These are phyloP conservation scores for Leccinum subfulvum DNA, from an alignment of 1,284 basidiomycete species.

Conservation along the genomic window DNA sequence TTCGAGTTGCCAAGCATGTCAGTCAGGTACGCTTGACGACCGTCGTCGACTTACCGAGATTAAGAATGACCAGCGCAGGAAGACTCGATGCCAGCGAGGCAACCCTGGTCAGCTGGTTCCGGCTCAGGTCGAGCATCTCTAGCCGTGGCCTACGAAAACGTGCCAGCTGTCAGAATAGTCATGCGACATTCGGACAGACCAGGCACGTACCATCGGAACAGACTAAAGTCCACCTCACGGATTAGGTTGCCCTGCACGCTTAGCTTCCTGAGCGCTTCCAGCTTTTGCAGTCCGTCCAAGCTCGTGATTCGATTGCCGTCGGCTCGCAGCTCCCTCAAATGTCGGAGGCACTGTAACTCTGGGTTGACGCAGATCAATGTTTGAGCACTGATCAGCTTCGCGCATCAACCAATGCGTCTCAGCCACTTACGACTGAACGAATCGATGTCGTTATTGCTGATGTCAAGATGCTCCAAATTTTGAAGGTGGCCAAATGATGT, in stretches of 20 bases:
- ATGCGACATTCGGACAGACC: slow-evolving; percentile 4
- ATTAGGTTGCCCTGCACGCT: slow-evolving; percentile 81
- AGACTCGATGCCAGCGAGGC: slow-evolving; percentile 58
- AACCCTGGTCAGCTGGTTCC: slow-evolving; percentile 70
- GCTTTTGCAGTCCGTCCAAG: slow-evolving; percentile 75
- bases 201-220: slow-evolving; percentile 64
- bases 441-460: slow-evolving; percentile 89
- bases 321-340: slow-evolving; percentile 85
- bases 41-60: slow-evolving; percentile 64
- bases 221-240: slow-evolving; percentile 57
- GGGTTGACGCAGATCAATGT: slow-evolving; percentile 12
- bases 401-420: neutral
- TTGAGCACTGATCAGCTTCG: slow-evolving; percentile 2
- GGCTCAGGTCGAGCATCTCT: slow-evolving; percentile 81
- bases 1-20: slow-evolving; percentile 35
- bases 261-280: slow-evolving; percentile 82
- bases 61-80: slow-evolving; percentile 66
- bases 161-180: slow-evolving; percentile 17
- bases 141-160: slow-evolving; percentile 62
- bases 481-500: slow-evolving; percentile 88
- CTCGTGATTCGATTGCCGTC: slow-evolving; percentile 80
- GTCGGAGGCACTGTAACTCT: slow-evolving; percentile 84
- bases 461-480: slow-evolving; percentile 87
- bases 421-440: slow-evolving; percentile 74
- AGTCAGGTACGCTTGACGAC: slow-evolving; percentile 18